Conservation (phyloP, 2,329 filamentous ascomycete genomes). For the Zasmidium citrigriseum region DNA sequence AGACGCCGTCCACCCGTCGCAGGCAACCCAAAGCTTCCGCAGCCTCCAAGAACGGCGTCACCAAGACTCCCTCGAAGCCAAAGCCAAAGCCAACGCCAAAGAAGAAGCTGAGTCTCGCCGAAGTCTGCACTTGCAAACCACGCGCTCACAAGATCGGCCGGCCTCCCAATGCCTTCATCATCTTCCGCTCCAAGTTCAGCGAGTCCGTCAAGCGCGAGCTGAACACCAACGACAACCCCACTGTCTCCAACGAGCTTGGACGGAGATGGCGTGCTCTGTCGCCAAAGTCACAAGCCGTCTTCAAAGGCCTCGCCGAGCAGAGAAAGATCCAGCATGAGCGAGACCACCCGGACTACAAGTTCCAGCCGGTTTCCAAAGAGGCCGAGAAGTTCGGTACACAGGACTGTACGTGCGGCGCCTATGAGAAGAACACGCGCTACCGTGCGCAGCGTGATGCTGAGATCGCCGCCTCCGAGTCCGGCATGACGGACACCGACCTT, state of each 20-base stretch:
- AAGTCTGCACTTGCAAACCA: neutral
- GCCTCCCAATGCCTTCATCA: constrained; percentile 5
- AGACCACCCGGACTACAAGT: constrained; percentile 13
- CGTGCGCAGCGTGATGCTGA: neutral
- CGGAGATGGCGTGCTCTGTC: constrained; percentile 2
- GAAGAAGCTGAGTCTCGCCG: constrained; percentile 3
- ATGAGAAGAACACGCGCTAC: constrained; percentile 8
- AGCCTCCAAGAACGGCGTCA: neutral
- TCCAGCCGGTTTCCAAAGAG: constrained; percentile 2
- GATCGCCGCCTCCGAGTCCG: too few species aligned
- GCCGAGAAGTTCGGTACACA: constrained; percentile 10
- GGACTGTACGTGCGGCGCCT: constrained; percentile 19
- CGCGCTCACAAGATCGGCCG: neutral
- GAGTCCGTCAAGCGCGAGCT: neutral
- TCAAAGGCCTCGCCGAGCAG: neutral
- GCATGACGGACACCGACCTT: too few species aligned
- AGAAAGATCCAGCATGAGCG: constrained; percentile 7
- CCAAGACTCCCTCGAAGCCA: neutral
- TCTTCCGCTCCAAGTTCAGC: neutral
- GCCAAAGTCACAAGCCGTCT: neutral
- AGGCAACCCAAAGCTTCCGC: neutral
- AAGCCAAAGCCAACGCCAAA: neutral
- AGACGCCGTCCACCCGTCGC: too few species aligned
- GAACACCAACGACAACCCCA: neutral
- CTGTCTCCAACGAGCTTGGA: constrained; percentile 7